Evolutionary conservation across 345 rosid genomes (phyloP).

Genomic region (Psidium friedrichsthalianum): DNA sequence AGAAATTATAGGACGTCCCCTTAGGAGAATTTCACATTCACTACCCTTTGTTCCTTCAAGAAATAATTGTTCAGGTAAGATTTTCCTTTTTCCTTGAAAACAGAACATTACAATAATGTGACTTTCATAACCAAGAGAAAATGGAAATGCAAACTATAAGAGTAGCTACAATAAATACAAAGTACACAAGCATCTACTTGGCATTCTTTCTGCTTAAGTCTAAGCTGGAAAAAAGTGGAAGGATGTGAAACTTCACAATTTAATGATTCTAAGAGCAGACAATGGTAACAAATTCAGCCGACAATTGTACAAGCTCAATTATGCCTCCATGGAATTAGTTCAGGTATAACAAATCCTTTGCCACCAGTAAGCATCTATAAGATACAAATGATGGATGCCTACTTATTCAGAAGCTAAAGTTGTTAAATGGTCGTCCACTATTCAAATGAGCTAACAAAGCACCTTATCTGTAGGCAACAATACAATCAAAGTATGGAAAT

Average conservation of each 20-base stretch:
- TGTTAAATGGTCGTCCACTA: neutral
- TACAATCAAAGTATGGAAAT: neutral
- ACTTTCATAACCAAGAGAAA: neutral
- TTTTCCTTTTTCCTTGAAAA: neutral
- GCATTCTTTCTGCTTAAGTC: neutral
- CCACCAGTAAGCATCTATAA: neutral
- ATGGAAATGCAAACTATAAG: neutral
- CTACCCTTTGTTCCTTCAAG: neutral
- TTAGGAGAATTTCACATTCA: neutral
- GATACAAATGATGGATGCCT: neutral
- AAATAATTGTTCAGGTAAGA: neutral
- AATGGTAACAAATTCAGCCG: neutral
- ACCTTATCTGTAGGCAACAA: neutral
- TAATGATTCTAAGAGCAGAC: neutral
- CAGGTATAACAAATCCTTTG: neutral
- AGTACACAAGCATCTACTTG: neutral
- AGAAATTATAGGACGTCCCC: neutral
- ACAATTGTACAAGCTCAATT: neutral
- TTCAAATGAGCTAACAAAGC: neutral
- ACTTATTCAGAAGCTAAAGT: neutral
- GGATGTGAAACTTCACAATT: neutral
- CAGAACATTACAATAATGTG: neutral
- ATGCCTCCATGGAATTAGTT: neutral
- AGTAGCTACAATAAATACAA: neutral
- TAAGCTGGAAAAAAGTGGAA: neutral